Conservation (phyloP, 1,284 basidiomycete genomes). For the Ceratobasidium sp. region DNA sequence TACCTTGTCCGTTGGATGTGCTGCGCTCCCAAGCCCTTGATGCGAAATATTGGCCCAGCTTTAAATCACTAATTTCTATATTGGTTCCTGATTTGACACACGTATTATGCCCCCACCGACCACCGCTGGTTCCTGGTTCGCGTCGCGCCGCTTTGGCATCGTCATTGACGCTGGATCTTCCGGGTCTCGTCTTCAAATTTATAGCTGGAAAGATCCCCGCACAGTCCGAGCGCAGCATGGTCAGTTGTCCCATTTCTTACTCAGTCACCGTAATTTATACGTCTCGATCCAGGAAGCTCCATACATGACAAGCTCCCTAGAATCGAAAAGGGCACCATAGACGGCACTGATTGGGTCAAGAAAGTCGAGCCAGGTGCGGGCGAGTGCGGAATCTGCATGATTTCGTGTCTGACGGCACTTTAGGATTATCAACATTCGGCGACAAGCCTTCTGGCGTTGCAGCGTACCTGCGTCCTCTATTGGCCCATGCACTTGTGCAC, state of each 20-base stretch:
- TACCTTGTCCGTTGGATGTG: constrained; percentile 10
- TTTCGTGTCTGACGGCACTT: constrained; percentile 24
- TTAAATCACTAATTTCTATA: not conserved
- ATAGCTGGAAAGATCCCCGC: constrained; percentile 92
- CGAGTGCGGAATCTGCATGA: not conserved
- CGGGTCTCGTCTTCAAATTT: constrained; percentile 95
- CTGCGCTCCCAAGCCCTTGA: not conserved
- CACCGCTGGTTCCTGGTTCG: constrained; percentile 74
- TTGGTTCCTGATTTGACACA: not conserved
- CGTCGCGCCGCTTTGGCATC: constrained; percentile 88
- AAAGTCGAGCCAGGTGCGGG: constrained; percentile 92
- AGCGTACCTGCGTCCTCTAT: constrained; percentile 81
- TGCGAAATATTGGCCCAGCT: not conserved
- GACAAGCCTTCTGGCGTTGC: constrained; percentile 75
- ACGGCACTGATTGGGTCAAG: constrained; percentile 85
- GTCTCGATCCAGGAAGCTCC: constrained; percentile 59
- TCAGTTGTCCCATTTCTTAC: constrained; percentile 28
- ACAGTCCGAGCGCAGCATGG: constrained; percentile 57
- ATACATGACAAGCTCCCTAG: constrained; percentile 68
- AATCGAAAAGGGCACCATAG: constrained; percentile 90
- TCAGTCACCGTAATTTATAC: not conserved
- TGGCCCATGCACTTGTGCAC: constrained; percentile 83
- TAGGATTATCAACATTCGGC: constrained; percentile 90
- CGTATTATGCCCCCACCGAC: constrained; percentile 75
- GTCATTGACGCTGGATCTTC: constrained; percentile 99